These are phyloP conservation scores for Chrysanthemum lavandulifolium DNA, from an alignment of 129 eudicot genomes.

Conservation along the genomic window DNA sequence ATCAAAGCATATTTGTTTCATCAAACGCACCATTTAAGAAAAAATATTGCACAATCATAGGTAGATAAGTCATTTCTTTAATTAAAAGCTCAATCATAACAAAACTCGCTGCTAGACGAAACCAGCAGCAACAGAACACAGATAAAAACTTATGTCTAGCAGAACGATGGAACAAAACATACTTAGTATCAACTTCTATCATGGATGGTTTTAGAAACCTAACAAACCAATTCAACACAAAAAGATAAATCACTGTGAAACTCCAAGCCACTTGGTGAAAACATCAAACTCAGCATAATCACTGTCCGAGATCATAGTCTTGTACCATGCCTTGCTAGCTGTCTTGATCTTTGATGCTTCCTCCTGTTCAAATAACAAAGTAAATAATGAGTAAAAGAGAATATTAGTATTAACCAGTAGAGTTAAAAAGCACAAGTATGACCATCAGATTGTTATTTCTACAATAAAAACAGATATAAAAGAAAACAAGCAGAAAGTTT, in stretches of 20 bases:
- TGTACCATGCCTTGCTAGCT: conserved; percentile 56
- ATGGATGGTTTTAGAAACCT: conserved; percentile 11
- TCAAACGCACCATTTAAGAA: too few relatives aligned
- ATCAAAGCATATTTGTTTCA: too few relatives aligned
- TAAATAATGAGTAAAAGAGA: not conserved
- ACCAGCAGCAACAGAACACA: conserved; percentile 9
- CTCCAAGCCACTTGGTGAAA: conserved; percentile 31
- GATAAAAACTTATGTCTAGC: not conserved
- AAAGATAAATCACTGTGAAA: conserved; percentile 43
- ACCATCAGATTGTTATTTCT: too few relatives aligned
- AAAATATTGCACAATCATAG: too few relatives aligned
- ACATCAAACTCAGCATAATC: conserved; percentile 72
- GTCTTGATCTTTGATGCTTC: conserved; percentile 53
- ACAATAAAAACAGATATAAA: too few relatives aligned
- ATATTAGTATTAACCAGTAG: too few relatives aligned
- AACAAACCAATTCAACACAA: conserved; percentile 21
- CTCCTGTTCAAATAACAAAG: conserved; percentile 39
- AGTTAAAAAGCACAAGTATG: too few relatives aligned
- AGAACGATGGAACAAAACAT: not conserved
- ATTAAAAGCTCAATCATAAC: conserved; percentile 1
- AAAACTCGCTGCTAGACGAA: not conserved
- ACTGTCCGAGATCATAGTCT: conserved; percentile 73
- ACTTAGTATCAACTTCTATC: not conserved
- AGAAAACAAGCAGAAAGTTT: too few relatives aligned
- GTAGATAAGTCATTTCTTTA: too few relatives aligned